Percentiles rank a stretch among this genome's conserved stretches.
Evolutionary conservation across 2,329 filamentous ascomycete species (phyloP).

Genomic region (Fusarium sororula): DNA sequence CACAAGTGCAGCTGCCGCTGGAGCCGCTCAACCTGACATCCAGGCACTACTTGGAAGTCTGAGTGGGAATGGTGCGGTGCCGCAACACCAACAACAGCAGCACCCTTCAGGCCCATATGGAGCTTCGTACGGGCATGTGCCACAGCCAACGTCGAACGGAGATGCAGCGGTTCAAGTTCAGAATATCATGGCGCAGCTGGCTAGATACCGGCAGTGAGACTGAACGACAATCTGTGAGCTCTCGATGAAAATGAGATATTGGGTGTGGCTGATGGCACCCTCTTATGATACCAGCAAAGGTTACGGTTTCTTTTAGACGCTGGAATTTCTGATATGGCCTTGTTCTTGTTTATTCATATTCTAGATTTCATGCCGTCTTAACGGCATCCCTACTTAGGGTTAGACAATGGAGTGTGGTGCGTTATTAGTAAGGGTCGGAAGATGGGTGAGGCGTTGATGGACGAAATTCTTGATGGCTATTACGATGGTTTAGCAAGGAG

Average conservation of each 20-base stretch:
- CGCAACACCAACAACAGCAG: conserved; percentile 29
- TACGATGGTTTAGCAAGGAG: background rate
- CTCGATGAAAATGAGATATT: background rate
- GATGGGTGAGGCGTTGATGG: conserved; percentile 32
- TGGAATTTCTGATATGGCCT: conserved; percentile 5
- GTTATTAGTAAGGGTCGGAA: background rate
- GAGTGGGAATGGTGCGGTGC: conserved; percentile 38
- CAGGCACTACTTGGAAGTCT: conserved; percentile 57
- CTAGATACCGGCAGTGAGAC: conserved; percentile 66
- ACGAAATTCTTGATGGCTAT: conserved; percentile 2
- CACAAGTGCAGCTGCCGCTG: conserved; percentile 35
- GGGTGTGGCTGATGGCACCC: conserved; percentile 6
- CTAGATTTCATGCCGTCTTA: conserved; percentile 10
- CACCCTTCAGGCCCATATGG: conserved; percentile 37
- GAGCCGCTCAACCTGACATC: conserved; percentile 53
- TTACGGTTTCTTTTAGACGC: conserved; percentile 20
- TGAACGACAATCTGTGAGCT: background rate
- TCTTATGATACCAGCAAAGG: conserved; percentile 30
- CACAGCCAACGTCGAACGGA: conserved; percentile 41
- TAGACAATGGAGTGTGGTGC: conserved; percentile 11
- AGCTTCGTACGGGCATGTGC: conserved; percentile 46
- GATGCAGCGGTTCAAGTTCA: conserved; percentile 66
- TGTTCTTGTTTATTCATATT: conserved; percentile 15
- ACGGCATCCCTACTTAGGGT: conserved; percentile 7
- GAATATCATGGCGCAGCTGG: conserved; percentile 79